Evolutionary conservation across 2,329 filamentous ascomycete genomes (phyloP), one percentile per base, ranked within the genome.

Genomic region (Akanthomyces dipterigenus): DNA sequence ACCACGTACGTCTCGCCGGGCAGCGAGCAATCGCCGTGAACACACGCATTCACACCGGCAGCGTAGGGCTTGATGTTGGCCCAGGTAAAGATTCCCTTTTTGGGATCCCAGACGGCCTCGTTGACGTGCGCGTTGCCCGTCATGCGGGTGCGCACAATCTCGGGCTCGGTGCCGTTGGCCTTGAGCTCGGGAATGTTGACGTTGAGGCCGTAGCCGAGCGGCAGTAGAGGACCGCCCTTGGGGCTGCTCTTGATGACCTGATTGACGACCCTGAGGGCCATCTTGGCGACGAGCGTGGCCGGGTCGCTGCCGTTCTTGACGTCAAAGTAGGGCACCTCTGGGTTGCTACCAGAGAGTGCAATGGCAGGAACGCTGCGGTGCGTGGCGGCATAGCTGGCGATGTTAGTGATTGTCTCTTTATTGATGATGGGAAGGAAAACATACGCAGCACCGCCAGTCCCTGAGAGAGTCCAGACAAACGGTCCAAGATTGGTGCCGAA

Each of bases 401-500:
- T 12, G 43, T 62, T n/a, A 62, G 60, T 28, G 36, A n/a, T 34
- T 34, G 31, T 6, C 22, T 4, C 3, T 18, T 28, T 48, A 2
- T 5, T 48, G 11, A 5, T 2, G 12, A 5, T 8, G 3, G 18
- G 14, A 24, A 16, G 3, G 5, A 46, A 3, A 14, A 65, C 68
- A 56, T 58, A 71, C 69, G 71, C 70, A 34, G 79, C 79, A 7
- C 80, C 81, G 11, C 78, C 72, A 5, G 81, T 80, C 2, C 82
- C 80, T 0, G 78, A 78, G 1, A 82, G 65, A 0, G 80, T 82
- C 71, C 77, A 83, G 1, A 83, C 72, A 66, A 84, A 84, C 0
- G 80, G 74, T 0, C 82, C 83, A 0, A 81, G 67, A 64, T 85
- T 85, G 22, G 72, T 74, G 4, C 82, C 82, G 64, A 77, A 82